Evolutionary conservation across 208 protist genomes (phyloP), one percentile per base, ranked within the genome.

Genomic region (Trypanosoma platydactyli): DNA sequence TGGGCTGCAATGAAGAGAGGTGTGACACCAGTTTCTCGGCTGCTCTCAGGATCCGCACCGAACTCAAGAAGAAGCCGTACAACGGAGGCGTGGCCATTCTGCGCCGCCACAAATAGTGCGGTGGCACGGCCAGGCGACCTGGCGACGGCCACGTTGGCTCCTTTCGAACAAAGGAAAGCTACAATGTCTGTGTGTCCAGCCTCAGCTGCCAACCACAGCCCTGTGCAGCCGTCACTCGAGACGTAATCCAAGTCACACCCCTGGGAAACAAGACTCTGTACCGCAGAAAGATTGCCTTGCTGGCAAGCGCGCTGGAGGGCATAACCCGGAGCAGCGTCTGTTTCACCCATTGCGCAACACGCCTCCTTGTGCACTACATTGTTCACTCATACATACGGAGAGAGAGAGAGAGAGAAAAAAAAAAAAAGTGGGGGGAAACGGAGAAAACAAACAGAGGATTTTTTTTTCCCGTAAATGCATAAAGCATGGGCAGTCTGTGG

Each of bases 151-250:
- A 44, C 45, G 42, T 57, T 61, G 44, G 30, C 68, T 40, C 49
- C 55, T 55, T 22, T 54, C 55, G 58, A 67, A 41, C 29, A 69
- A n/a, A 77, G 52, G 20, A 71, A 61, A 5, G n/a, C 33, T 24
- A 55, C 57, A 15, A 81, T 46, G 3, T 57, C 51, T 1, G 46
- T 41, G 25, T 67, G 57, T 1, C 71, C 71, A 1, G 46, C 33
- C 49, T 81, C 71, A 5, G 76, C 76, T 1, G 71, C 72, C 60
- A 81, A 29, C 76, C 76, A 81, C 22, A 81, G 61, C 2, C 64
- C 57, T 2, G 72, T 78, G 49, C 55, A 71, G 51, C 57, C 64
- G 18, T 60, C 66, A 6, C 64, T 18, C 33, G 45, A 27, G 22
- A 9, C 12, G 15, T 33, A 27, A 42, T 58, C 62, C 1, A 67